Base-by-base conservation (phyloP, 768 basidiomycete species). In the Guyanaporus albipodus region DNA sequence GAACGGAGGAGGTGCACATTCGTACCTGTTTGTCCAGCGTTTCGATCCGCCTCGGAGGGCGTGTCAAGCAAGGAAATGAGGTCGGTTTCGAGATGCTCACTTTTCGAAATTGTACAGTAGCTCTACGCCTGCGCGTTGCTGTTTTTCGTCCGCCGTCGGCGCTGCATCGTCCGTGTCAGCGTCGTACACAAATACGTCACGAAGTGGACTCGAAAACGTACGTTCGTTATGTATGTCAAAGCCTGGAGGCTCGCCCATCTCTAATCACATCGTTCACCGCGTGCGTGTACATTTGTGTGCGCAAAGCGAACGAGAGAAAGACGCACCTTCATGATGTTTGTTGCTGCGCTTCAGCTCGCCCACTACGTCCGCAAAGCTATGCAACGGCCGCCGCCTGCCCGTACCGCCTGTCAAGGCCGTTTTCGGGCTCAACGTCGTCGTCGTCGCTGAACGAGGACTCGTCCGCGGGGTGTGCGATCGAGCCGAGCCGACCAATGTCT, bases 11-110 rank as follows among this genome's bases (percentile, higher is more conserved):
- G 24, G 11, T 9, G 23, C 6, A 14, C 3, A 2, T 17, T 32
- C 66, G 39, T 71, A 59, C 68, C 66, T 79, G 74, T 44, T 70
- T 70, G 61, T 79, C 75, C 5, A 79, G 60, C 24, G 64, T 74
- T 24, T 69, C 68, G n/a, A 79, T 61, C 10, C 70, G 69, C 48
- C 77, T 78, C 34, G 14, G 14, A 32, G 9, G 21, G 29, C 4
- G 18, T 17, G 22, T 50, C 32, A 45, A 33, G 9, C 15, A 12
- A 42, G 14, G 50, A 1, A 37, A 18, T 2, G 35, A 9, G 33
- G 27, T 4, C 9, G n/a, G n/a, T 6, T 14, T 35, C 17, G 4
- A 26, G 12, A 37, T 2, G 52, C 69, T 14, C 37, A 71, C 77
- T 59, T 70, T 49, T 78, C 67, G 32, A 79, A 78, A 12, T 62